Evolutionary conservation across 768 basidiomycete genomes (phyloP), one percentile per base, ranked within the genome.

Genomic region (Hygrophorus pudorinus): DNA sequence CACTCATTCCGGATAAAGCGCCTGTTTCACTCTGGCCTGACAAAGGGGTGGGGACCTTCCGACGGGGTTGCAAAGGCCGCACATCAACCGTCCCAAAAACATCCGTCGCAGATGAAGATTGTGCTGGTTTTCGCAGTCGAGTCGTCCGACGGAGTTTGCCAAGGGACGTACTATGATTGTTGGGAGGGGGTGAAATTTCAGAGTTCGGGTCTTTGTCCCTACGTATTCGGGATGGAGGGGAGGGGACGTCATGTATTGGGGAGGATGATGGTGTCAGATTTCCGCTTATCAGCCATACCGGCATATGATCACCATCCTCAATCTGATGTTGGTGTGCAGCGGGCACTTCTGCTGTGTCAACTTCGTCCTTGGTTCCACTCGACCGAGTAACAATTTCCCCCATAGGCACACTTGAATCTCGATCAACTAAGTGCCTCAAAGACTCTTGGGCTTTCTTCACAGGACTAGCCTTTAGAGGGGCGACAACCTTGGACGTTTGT

Each of bases 1-100:
- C 73, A 42, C 72, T 81, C 78, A 88, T 80, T 27, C 79, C 76
- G 41, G 72, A 67, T 57, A 84, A 82, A 14, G 62, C 60, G 39
- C 66, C 63, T 4, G 64, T 65, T 27, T 65, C 67, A 24, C 56
- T 51, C 9, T 51, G 58, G 33, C 49, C 62, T 12, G 54, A 50
- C 14, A 62, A 59, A 31, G 54, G 52, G 5, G 59, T 49, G 35
- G 55, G 41, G 24, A 57, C 59, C 47, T 67, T 78, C 29, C 79
- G 72, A 38, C 79, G 73, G 35, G 68, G 53, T 16, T 58, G 53
- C 13, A 56, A 45, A 17, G 61, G 46, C 34, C 61, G 59, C 27
- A 59, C 44, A 38, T 55, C 49, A 13, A 59, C 55, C 18, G 49
- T 38, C 6, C 59, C 62, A 47, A 72, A 70, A 7, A 71, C 64